phyloP scores from a whole-genome alignment of 192 early-diverging fungal genomes.

The Endogone sp. region DNA sequence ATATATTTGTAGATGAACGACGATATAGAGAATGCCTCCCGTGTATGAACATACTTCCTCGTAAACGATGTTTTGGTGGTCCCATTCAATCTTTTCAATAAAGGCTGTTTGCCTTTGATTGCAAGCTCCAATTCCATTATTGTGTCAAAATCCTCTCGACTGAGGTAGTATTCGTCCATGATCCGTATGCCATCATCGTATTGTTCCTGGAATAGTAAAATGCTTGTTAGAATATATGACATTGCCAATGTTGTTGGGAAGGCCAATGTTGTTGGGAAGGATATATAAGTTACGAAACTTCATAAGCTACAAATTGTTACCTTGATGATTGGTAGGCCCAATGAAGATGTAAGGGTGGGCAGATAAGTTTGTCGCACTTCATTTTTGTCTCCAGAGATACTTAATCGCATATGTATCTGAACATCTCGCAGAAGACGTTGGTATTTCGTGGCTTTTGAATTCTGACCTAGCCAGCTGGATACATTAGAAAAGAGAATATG shows the following conservation, averaged over 20 bases:
- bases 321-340: conserved; percentile 53
- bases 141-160: conserved; percentile 82
- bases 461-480: conserved; percentile 86
- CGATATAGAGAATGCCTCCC: not conserved
- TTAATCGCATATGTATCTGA: conserved; percentile 82
- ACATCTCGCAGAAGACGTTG: conserved; percentile 73
- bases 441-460: conserved; percentile 74
- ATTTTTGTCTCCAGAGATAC: conserved; percentile 76
- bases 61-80: conserved; percentile 79
- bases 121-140: conserved; percentile 78
- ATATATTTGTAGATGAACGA: not conserved
- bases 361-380: conserved; percentile 87
- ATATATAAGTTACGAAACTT: no score
- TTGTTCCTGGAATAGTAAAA: conserved; percentile 10
- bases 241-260: not conserved
- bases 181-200: conserved; percentile 56
- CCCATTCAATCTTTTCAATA: conserved; percentile 53
- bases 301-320: no score
- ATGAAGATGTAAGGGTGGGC: conserved; percentile 55
- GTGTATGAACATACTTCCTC: conserved; percentile 45
- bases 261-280: no score
- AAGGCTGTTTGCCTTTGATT: conserved; percentile 17
- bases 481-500: conserved; percentile 25
- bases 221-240: conserved; percentile 5
- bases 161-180: conserved; percentile 94